These are phyloP conservation scores for Lachnellula arida DNA, from an alignment of 2,329 filamentous ascomycete genomes.

Conservation along the genomic window DNA sequence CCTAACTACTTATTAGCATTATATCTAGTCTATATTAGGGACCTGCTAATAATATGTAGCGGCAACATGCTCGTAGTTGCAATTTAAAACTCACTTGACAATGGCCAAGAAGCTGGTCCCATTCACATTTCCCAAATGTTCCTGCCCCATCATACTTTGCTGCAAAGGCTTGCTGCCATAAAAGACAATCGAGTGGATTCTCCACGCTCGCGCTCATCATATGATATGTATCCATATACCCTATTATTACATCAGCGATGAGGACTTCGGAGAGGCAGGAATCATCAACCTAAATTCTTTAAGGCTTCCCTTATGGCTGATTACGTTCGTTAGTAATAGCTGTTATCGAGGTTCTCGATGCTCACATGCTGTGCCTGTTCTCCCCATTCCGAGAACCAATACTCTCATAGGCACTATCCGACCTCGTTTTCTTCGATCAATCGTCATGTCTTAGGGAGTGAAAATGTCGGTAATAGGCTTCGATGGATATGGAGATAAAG, in stretches of 20 bases:
- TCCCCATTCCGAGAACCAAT: conserved; percentile 62
- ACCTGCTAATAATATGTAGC: too few relatives aligned
- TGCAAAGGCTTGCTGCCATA: conserved; percentile 65
- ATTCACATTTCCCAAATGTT: conserved; percentile 60
- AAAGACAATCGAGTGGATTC: conserved; percentile 61
- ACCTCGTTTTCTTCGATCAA: conserved; percentile 60
- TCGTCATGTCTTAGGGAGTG: conserved; percentile 57
- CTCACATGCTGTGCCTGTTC: conserved; percentile 67
- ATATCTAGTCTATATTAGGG: too few relatives aligned
- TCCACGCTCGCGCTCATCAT: conserved; percentile 68
- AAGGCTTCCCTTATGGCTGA: conserved; percentile 56
- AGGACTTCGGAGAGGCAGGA: not conserved
- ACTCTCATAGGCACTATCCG: conserved; percentile 69
- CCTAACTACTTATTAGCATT: not conserved
- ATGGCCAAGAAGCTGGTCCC: conserved; percentile 63
- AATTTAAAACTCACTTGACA: conserved; percentile 41
- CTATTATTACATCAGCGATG: conserved; percentile 51
- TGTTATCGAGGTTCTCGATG: conserved; percentile 8
- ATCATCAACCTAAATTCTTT: not conserved
- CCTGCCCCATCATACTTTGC: conserved; percentile 56
- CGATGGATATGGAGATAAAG: conserved; percentile 19
- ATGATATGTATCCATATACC: conserved; percentile 67
- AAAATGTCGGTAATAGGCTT: conserved; percentile 56
- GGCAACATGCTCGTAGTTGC: too few relatives aligned
- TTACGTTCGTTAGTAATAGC: not conserved